Percentiles rank a stretch among this genome's conserved stretches.
These are phyloP conservation scores for Oryza brachyantha DNA, from an alignment of 176 grass and related monocot genomes.

Conservation along the genomic window DNA sequence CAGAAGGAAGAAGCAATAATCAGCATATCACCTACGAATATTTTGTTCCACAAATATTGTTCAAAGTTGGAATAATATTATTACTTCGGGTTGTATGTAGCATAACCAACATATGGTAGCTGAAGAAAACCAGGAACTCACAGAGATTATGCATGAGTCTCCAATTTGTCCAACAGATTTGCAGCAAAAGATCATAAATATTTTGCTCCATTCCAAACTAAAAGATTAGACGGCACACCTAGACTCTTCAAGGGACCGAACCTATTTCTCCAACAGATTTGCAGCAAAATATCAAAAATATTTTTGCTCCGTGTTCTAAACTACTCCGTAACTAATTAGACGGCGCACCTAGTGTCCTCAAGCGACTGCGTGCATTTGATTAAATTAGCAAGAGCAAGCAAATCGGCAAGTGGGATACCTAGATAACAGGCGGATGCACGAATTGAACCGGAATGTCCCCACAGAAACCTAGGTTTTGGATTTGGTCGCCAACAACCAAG, in stretches of 20 bases:
- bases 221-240: too few species aligned
- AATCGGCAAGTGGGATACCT: not conserved
- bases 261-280: too few species aligned
- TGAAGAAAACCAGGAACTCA: not conserved
- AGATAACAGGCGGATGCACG: not conserved
- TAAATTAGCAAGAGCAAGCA: not conserved
- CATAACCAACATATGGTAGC: not conserved
- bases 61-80: not conserved
- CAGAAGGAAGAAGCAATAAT: slow-evolving; percentile 16
- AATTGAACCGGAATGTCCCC: not conserved
- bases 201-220: too few species aligned
- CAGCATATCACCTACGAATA: not conserved
- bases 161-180: too few species aligned
- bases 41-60: not conserved
- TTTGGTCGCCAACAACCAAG: too few species aligned
- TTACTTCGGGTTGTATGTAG: not conserved
- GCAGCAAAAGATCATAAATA: too few species aligned
- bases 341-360: not conserved
- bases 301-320: too few species aligned
- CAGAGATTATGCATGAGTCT: too few species aligned
- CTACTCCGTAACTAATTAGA: not conserved
- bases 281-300: too few species aligned
- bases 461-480: not conserved
- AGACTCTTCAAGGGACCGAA: too few species aligned
- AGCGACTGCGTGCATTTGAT: not conserved